These are phyloP conservation scores for Rhizophagus sp. DNA, from an alignment of 192 early-diverging fungal species.

Conservation along the genomic window DNA sequence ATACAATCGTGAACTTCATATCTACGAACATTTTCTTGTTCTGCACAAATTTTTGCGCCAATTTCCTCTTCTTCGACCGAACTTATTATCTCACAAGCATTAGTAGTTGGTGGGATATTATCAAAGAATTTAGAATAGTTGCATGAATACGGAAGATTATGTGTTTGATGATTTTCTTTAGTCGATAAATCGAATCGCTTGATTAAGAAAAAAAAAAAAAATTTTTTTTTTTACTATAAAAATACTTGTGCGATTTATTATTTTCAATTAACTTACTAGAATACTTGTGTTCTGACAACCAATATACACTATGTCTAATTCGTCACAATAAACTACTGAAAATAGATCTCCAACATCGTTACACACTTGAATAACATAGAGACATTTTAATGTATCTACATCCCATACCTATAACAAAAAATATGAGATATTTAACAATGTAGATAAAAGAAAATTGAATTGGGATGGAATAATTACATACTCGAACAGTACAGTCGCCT, in stretches of 20 bases:
- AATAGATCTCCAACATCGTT: slow-evolving; percentile 74
- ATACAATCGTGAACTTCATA: slow-evolving; percentile 61
- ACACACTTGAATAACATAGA: slow-evolving; percentile 65
- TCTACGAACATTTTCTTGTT: slow-evolving; percentile 9
- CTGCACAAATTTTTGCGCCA: slow-evolving; percentile 35
- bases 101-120: neutral
- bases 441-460: neutral
- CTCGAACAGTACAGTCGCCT: slow-evolving; percentile 73
- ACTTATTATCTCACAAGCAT: neutral
- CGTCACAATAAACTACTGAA: slow-evolving; percentile 60
- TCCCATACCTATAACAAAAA: slow-evolving; percentile 56
- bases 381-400: slow-evolving; percentile 55
- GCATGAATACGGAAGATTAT: neutral
- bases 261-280: slow-evolving; percentile 56
- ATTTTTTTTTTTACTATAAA: too few relatives aligned
- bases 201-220: neutral
- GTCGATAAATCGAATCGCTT: slow-evolving; percentile 42
- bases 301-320: slow-evolving; percentile 59
- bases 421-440: neutral
- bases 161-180: slow-evolving; percentile 31
- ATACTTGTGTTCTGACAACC: slow-evolving; percentile 81
- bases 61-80: slow-evolving; percentile 33
- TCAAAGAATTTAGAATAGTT: slow-evolving; percentile 38
- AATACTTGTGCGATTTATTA: too few relatives aligned
- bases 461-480: slow-evolving; percentile 1